A percentile compares a stretch with the other conserved stretches of the same genome.
These are phyloP conservation scores for Lepidopterella palustris DNA, from an alignment of 495 filamentous ascomycete species.

Conservation along the genomic window DNA sequence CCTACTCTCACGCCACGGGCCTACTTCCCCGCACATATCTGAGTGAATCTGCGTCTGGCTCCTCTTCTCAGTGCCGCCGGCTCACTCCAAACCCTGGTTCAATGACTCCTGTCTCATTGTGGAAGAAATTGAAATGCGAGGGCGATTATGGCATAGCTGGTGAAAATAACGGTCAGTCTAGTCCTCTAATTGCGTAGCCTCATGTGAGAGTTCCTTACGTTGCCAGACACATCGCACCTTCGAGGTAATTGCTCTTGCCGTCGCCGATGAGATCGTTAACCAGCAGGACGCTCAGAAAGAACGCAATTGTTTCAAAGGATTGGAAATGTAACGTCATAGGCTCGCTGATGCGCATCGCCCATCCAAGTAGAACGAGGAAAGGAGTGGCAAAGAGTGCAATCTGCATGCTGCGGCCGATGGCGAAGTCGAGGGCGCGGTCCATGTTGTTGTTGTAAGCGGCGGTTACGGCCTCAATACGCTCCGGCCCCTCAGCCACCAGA, in stretches of 20 bases:
- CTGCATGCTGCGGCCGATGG: constrained; percentile 81
- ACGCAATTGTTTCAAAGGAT: constrained; percentile 69
- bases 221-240: not conserved
- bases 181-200: too few species aligned
- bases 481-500: constrained; percentile 85
- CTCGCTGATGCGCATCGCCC: constrained; percentile 69
- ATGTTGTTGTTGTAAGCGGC: constrained; percentile 87
- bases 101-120: too few species aligned
- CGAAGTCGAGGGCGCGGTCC: constrained; percentile 72
- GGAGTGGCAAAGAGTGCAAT: constrained; percentile 76
- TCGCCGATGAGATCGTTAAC: constrained; percentile 76
- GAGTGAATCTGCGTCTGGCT: too few species aligned
- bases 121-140: too few species aligned
- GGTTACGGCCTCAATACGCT: constrained; percentile 81
- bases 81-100: too few species aligned
- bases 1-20: too few species aligned
- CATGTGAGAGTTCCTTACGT: not conserved
- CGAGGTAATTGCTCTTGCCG: constrained; percentile 35
- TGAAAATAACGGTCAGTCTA: too few species aligned
- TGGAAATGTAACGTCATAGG: constrained; percentile 74
- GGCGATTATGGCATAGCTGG: too few species aligned
- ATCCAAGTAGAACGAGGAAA: constrained; percentile 70
- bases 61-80: too few species aligned
- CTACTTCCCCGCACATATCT: too few species aligned
- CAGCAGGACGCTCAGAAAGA: constrained; percentile 72